A percentile compares a stretch with the other conserved stretches of the same genome.
Conservation (phyloP, 805 yeast species). For the Starmerella gropengiesseri region DNA sequence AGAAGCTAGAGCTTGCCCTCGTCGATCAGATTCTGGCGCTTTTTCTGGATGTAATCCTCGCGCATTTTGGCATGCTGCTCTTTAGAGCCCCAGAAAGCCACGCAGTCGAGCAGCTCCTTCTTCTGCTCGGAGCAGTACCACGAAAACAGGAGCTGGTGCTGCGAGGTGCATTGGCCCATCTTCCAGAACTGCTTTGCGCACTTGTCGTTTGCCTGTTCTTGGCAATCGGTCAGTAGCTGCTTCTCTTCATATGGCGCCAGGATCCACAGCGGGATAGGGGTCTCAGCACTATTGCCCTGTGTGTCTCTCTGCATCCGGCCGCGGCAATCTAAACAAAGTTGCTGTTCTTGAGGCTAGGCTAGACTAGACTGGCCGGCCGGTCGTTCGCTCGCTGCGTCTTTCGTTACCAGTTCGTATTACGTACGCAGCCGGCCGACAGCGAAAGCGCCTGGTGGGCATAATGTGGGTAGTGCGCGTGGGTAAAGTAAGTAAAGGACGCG, state of each 20-base stretch:
- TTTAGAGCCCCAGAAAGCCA: conserved; percentile 29
- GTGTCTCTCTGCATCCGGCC: conserved; percentile 6
- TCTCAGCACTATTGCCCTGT: conserved; percentile 18
- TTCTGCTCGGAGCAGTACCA: conserved; percentile 32
- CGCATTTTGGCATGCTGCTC: conserved; percentile 27
- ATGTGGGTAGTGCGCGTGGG: no score
- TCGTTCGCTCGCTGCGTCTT: no score
- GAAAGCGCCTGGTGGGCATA: no score
- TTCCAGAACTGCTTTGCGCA: conserved; percentile 27
- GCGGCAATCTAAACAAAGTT: no score
- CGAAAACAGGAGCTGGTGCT: conserved; percentile 30
- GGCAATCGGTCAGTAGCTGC: conserved; percentile 28
- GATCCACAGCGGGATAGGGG: conserved; percentile 31
- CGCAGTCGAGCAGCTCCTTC: conserved; percentile 29
- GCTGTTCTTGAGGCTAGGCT: no score
- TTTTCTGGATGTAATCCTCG: conserved; percentile 26
- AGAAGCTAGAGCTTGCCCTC: conserved; percentile 16
- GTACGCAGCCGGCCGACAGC: no score
- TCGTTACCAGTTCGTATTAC: background rate
- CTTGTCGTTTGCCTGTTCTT: conserved; percentile 27
- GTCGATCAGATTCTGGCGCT: conserved; percentile 20
- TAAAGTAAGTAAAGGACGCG: no score
- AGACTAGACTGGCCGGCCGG: no score
- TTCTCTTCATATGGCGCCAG: conserved; percentile 33
- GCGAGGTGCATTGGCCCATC: conserved; percentile 29